Base-by-base conservation (phyloP, 2,329 filamentous ascomycete species). In the Fusarium kyushuense region DNA sequence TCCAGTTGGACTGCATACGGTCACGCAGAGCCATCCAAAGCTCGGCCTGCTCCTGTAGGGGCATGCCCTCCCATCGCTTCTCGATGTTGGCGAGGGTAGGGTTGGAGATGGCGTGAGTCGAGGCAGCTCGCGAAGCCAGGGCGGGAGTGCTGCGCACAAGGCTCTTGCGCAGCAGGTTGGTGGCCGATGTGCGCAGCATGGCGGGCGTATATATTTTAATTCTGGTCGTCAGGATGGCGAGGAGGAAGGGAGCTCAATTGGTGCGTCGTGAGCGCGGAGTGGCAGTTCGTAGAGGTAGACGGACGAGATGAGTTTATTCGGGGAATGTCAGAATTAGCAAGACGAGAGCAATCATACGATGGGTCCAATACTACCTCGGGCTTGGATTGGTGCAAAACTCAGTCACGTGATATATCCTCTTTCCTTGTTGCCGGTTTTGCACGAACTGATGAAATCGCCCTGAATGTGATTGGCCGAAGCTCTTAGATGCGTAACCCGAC, bases 51-150 rank as follows among this genome's bases (percentile, higher is more conserved):
- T 99, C 96, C 87, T 97, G 94, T 71, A 96, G 93, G 63, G 95
- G 94, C 92, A 98, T 94, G 70, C 86, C 89, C 86, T 99, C 96
- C 96, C 96, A 99, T 86, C 96, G 89, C 91, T 97, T 97, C 90
- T 99, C 96, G 79, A 99, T 98, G 84, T 97, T 94, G 83, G 93
- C 92, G 78, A 99, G 89, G 62, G 93, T 97, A 75, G 96, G 96
- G 86, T 97, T 98, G 78, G 94, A 96, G 84, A 99, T 96, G 80
- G 95, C 94, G 82, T 97, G 94, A 75, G 92, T 92, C 75, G 91
- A 89, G 76, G 88, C 84, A 78, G 84, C 84, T 73, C 83, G 82
- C 69, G 82, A 79, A 75, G 81, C 81, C 75, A 83, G 79, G 76
- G 83, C 79, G 72, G 79, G 76, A 75, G 81, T 80, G 80, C 78